Evolutionary conservation across 805 yeast species (phyloP).

Genomic region (Lipomyces oligophaga): DNA sequence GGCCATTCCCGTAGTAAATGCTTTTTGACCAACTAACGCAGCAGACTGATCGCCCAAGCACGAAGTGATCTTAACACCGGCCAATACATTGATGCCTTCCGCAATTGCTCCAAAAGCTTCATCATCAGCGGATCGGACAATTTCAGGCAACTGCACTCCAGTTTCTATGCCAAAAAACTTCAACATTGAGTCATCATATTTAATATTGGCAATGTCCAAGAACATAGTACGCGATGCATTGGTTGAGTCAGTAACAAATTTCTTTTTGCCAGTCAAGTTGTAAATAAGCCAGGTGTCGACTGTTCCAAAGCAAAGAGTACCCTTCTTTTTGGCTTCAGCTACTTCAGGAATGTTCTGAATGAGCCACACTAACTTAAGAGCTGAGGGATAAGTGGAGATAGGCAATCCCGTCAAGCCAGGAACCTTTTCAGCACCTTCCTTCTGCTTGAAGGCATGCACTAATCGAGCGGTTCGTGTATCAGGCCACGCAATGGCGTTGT

Average conservation of each 20-base stretch:
- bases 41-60: conserved; percentile 94
- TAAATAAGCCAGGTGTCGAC: conserved; percentile 92
- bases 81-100: conserved; percentile 45
- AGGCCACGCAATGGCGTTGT: conserved; percentile 93
- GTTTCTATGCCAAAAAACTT: conserved; percentile 78
- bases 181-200: conserved; percentile 73
- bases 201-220: conserved; percentile 71
- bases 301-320: conserved; percentile 86
- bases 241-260: conserved; percentile 72
- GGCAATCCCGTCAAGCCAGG: conserved; percentile 77
- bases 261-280: conserved; percentile 59
- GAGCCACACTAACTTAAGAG: conserved; percentile 85
- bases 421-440: conserved; percentile 54
- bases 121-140: conserved; percentile 59
- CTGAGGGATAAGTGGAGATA: conserved; percentile 85
- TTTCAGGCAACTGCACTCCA: conserved; percentile 62
- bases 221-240: conserved; percentile 90
- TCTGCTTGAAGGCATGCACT: conserved; percentile 57
- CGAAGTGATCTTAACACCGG: conserved; percentile 74
- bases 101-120: conserved; percentile 71
- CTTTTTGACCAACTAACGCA: conserved; percentile 88
- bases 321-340: conserved; percentile 63
- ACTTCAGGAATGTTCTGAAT: conserved; percentile 71
- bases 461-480: conserved; percentile 81
- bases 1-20: conserved; percentile 77